Conservation (phyloP, 306 rosid genomes). For the Sicyos edulis region DNA sequence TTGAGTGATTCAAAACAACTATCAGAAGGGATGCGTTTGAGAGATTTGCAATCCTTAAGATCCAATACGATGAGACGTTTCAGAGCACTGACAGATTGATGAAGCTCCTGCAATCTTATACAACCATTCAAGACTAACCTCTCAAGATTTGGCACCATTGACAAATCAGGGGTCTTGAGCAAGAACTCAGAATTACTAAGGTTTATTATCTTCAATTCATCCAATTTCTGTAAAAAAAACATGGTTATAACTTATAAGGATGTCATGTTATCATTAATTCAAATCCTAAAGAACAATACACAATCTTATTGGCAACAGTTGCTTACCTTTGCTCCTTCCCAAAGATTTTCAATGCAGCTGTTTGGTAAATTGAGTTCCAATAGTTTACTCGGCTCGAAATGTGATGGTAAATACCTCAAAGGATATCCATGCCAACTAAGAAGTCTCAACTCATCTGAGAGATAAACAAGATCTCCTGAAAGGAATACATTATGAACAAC, state of each 20-base stretch:
- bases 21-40: background rate
- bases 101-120: conserved; percentile 13
- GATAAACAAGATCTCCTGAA: conserved; percentile 21
- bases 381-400: conserved; percentile 31
- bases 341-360: conserved; percentile 20
- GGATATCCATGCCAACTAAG: conserved; percentile 35
- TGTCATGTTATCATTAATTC: background rate
- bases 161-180: conserved; percentile 17
- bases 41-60: conserved; percentile 11
- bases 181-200: conserved; percentile 12
- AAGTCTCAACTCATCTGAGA: conserved; percentile 31
- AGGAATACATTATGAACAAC: conserved; percentile 23
- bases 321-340: conserved; percentile 21
- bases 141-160: conserved; percentile 20
- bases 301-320: conserved; percentile 7
- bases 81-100: background rate
- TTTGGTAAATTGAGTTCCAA: conserved; percentile 23
- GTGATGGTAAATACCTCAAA: conserved; percentile 22
- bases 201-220: conserved; percentile 4
- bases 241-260: conserved; percentile 5
- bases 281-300: background rate
- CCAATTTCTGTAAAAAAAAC: background rate
- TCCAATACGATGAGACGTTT: conserved; percentile 6
- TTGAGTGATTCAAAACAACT: conserved; percentile 11
- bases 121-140: conserved; percentile 19